A percentile compares a stretch with the other conserved stretches of the same genome.
Conservation (phyloP, 805 yeast genomes). For the Starmerella khaoyaiensis region DNA sequence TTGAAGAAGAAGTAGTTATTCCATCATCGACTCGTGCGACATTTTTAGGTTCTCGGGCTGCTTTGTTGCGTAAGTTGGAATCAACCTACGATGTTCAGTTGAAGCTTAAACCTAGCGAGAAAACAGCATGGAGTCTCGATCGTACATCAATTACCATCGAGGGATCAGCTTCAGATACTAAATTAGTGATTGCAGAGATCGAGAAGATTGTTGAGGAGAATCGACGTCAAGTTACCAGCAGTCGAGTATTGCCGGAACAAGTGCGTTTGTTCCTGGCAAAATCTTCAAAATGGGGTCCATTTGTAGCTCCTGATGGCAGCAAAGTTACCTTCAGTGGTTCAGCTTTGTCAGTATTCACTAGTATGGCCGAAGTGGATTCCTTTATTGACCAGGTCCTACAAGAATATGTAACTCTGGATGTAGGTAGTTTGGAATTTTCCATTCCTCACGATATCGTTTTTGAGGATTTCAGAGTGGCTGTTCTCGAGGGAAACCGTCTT, state of each 20-base stretch:
- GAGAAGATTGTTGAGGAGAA: conserved; percentile 1
- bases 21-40: conserved; percentile 18
- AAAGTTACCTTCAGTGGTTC: conserved; percentile 7
- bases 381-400: not conserved
- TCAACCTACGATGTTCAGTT: conserved; percentile 7
- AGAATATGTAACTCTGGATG: conserved; percentile 2
- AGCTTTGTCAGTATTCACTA: not conserved
- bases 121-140: conserved; percentile 11
- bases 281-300: conserved; percentile 1
- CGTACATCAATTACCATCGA: conserved; percentile 5
- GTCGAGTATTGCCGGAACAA: conserved; percentile 5
- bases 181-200: conserved; percentile 2
- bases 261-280: not conserved
- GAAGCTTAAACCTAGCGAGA: not conserved
- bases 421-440: not conserved
- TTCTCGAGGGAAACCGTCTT: conserved; percentile 42
- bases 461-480: conserved; percentile 25
- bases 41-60: conserved; percentile 19
- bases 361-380: conserved; percentile 9
- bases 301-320: not conserved
- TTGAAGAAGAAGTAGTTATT: conserved; percentile 4
- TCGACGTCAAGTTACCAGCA: conserved; percentile 4
- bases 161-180: conserved; percentile 6
- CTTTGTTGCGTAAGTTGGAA: conserved; percentile 13
- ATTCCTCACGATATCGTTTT: conserved; percentile 1